phyloP scores from a whole-genome alignment of 345 rosid genomes.

The Lenwebbia sp. region DNA sequence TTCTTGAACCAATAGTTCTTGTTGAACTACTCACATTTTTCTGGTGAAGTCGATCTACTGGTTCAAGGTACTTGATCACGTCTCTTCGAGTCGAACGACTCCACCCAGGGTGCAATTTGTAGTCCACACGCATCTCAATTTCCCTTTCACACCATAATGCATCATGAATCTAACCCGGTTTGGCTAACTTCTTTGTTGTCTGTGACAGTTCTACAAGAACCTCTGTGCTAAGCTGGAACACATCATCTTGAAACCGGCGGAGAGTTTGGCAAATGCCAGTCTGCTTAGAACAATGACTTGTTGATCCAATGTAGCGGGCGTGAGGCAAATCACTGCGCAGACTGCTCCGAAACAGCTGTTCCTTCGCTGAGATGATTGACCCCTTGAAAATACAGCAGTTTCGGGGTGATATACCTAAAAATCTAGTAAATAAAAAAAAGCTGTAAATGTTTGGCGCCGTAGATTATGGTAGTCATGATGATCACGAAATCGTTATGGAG shows the following conservation, averaged over 20 bases:
- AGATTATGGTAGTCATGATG: background rate
- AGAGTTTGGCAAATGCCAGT: slow-evolving; percentile 28
- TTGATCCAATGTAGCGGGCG: slow-evolving; percentile 28
- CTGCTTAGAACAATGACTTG: slow-evolving; percentile 39
- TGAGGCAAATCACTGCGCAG: slow-evolving; percentile 16
- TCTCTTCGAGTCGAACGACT: background rate
- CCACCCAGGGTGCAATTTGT: background rate
- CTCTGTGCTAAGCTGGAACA: slow-evolving; percentile 61
- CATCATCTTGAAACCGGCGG: slow-evolving; percentile 67
- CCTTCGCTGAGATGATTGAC: background rate
- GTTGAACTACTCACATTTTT: background rate
- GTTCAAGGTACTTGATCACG: background rate
- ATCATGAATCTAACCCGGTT: background rate
- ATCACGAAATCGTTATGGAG: background rate
- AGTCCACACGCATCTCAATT: background rate
- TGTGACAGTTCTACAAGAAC: slow-evolving; percentile 70
- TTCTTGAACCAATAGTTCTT: background rate
- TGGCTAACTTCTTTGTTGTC: background rate
- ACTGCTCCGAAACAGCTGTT: background rate
- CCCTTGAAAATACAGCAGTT: background rate
- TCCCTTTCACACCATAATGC: background rate
- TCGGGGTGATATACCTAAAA: background rate
- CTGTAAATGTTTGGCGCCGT: background rate
- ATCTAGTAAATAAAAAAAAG: background rate
- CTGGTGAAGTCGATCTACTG: background rate